A percentile compares a stretch with the other conserved stretches of the same genome.
These are phyloP conservation scores for Periconia digitata DNA, from an alignment of 2,329 filamentous ascomycete species.

Conservation along the genomic window DNA sequence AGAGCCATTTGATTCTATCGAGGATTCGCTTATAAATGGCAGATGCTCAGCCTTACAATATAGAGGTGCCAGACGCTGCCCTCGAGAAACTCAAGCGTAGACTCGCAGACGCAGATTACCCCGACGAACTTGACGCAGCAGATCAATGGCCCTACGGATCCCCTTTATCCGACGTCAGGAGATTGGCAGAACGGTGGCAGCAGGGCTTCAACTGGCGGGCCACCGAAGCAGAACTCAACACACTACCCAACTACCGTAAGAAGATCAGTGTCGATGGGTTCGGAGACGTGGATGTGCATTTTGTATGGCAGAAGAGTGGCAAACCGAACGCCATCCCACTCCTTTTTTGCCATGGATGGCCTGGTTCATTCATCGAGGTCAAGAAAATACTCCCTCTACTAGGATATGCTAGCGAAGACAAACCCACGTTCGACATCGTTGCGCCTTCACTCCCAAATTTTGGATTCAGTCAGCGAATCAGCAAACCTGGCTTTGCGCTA, in stretches of 20 bases:
- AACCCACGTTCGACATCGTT: slow-evolving; percentile 56
- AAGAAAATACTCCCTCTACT: slow-evolving; percentile 60
- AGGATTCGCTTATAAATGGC: slow-evolving; percentile 4
- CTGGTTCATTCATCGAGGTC: slow-evolving; percentile 69
- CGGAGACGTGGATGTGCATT: slow-evolving; percentile 63
- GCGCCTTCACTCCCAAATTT: slow-evolving; percentile 60
- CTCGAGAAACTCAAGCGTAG: slow-evolving; percentile 59
- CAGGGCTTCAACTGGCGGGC: slow-evolving; percentile 62
- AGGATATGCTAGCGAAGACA: slow-evolving; percentile 21
- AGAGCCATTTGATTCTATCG: background rate
- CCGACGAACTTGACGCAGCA: slow-evolving; percentile 53
- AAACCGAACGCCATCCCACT: slow-evolving; percentile 61
- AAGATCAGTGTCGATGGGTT: slow-evolving; percentile 60
- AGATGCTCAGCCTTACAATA: slow-evolving; percentile 23
- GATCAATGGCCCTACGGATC: slow-evolving; percentile 61
- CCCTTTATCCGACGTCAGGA: slow-evolving; percentile 61
- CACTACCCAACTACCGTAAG: slow-evolving; percentile 61
- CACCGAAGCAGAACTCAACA: slow-evolving; percentile 61
- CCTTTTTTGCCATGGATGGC: slow-evolving; percentile 70
- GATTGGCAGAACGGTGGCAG: slow-evolving; percentile 61
- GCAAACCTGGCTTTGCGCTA: slow-evolving; percentile 59
- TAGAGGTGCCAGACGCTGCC: slow-evolving; percentile 43
- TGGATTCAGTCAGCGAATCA: slow-evolving; percentile 54
- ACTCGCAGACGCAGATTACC: slow-evolving; percentile 57
- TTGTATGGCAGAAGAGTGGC: slow-evolving; percentile 60